These are phyloP conservation scores for Cucurbita moschata DNA, from an alignment of 306 rosid genomes.

Conservation along the genomic window DNA sequence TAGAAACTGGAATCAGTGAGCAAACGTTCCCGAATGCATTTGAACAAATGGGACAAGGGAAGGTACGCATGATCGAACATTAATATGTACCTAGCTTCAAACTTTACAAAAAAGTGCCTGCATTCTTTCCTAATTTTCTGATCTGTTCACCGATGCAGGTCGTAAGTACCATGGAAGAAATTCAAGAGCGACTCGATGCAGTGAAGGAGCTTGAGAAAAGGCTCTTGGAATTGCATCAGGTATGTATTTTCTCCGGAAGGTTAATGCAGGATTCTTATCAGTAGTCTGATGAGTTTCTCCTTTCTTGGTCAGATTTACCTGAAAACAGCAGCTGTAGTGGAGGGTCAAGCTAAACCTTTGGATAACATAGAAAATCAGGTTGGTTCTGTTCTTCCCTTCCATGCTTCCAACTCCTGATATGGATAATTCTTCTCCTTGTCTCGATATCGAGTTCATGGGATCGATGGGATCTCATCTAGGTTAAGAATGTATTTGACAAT, in stretches of 20 bases:
- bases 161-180: constrained; percentile 75
- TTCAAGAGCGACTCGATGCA: constrained; percentile 87
- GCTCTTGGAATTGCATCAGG: constrained; percentile 95
- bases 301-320: constrained; percentile 55
- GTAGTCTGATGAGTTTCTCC: background rate
- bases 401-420: background rate
- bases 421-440: constrained; percentile 1
- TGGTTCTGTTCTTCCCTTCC: background rate
- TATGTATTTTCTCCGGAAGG: constrained; percentile 8
- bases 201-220: constrained; percentile 89
- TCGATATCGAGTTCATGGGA: constrained; percentile 8
- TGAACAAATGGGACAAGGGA: constrained; percentile 79
- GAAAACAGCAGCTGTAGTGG: constrained; percentile 86
- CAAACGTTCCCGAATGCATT: constrained; percentile 87
- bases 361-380: constrained; percentile 98
- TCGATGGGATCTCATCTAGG: constrained; percentile 51
- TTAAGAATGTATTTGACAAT: constrained; percentile 47
- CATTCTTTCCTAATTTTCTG: background rate
- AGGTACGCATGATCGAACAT: constrained; percentile 29
- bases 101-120: no score
- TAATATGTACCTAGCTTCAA: no score
- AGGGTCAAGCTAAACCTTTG: constrained; percentile 83
- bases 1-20: constrained; percentile 96
- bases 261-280: background rate
- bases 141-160: constrained; percentile 31